Base-by-base conservation (phyloP, 2,329 filamentous ascomycete species). In the Stylonectria norvegica region DNA sequence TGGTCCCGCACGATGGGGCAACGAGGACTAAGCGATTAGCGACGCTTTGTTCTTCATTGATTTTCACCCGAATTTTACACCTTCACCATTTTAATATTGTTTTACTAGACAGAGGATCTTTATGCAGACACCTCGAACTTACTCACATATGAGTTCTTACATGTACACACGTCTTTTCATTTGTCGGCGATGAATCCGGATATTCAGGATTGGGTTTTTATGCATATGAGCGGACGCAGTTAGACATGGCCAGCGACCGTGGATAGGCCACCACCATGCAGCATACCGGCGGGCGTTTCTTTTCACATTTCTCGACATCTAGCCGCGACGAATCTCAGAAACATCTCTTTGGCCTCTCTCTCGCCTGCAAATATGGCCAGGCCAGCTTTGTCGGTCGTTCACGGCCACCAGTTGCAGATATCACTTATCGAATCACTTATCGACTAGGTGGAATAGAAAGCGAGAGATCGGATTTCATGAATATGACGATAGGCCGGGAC, bases 101-200 rank as follows among this genome's bases (percentile, higher is more conserved):
- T 28, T 34, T 39, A n/a, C 30, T 41, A 23, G 35, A 36, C 27
- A 38, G 18, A 17, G 48, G 48, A 47, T 38, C 43, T 42, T 46
- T 53, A 37, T 52, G 44, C n/a, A n/a, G 48, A 55, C 46, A 50
- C 42, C 42, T 46, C 25, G 49, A 47, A n/a, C n/a, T 55, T 47
- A 53, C 5, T 11, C 27, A 31, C 31, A 20, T 35, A 49, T 49
- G 44, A 46, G 46, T 45, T 35, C 35, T 33, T 23, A 48, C 40
- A 42, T 34, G 44, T 38, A 41, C 45, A 30, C 32, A 35, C 48
- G 45, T 33, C 10, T 34, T 56, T 57, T 51, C 48, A 36, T 57
- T 54, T 57, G 54, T 57, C 37, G 36, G 47, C 45, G 40, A 56
- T 38, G 48, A 55, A 30, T 48, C 41, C 30, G 27, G 27, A 29